Base-by-base conservation (phyloP, 2,329 filamentous ascomycete genomes). In the Colletotrichum camelliae region DNA sequence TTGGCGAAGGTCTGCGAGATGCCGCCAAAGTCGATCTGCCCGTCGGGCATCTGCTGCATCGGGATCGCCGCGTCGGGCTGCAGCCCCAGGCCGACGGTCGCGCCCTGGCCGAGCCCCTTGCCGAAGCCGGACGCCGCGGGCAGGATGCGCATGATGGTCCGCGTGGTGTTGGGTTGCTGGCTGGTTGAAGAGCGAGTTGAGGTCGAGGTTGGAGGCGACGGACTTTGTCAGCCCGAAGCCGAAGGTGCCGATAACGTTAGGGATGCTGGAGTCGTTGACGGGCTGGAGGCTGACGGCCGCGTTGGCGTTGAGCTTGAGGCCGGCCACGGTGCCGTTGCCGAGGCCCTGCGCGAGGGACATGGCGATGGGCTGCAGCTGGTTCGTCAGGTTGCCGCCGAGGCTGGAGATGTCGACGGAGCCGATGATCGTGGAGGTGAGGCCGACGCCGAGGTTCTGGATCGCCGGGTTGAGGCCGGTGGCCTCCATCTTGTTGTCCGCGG, bases 371-470 rank as follows among this genome's bases (percentile, higher is more conserved):
- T 78, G 79, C 2, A 80, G 67, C 35, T 79, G 48, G 7, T 75
- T 24, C 2, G 68, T 15, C 13, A 78, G 24, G 61, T 75, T 77
- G n/a, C 68, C 67, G 6, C 70, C 52, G 12, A 80, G 61, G 16
- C 67, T 75, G 0, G 69, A 75, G 29, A 81, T 15, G 68, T 81
- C 77, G 33, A 82, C 60, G 4, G 82, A 67, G 16, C 80, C 79
- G 6, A 84, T 70, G 1, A 83, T 77, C 5, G 82, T 80, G 1
- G 81, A 78, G 1, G 80, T 77, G 3, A 81, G 75, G 4, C 83
- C 83, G 64, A 81, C 79, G 48, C 80, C 81, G 8, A 81, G 77
- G 64, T 81, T 82, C 67, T 82, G 79, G 61, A 84, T 77, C 4
- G 79, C 74, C 0, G 81, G 80, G 70, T 83, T 83, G 24, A 84